Evolutionary conservation across 2,329 filamentous ascomycete species (phyloP).

Genomic region (Pyrenochaeta sp.): DNA sequence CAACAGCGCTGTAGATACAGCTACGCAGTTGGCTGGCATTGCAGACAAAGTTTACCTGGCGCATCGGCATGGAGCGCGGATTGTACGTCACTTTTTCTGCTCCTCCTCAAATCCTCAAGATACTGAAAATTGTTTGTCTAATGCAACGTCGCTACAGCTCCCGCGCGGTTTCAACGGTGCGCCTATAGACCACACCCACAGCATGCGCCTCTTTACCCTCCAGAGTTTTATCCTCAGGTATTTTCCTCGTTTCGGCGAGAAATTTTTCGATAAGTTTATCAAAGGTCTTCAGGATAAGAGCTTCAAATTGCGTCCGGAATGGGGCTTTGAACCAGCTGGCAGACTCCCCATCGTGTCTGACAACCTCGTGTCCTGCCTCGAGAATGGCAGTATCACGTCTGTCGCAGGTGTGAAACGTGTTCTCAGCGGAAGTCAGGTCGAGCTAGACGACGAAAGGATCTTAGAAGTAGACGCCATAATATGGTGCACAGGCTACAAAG

Average conservation of each 20-base stretch:
- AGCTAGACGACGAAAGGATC: conserved; percentile 39
- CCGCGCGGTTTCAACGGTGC: conserved; percentile 23
- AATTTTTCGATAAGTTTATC: conserved; percentile 26
- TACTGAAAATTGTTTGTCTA: background rate
- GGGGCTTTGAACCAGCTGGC: conserved; percentile 30
- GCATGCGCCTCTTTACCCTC: conserved; percentile 20
- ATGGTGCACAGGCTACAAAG: conserved; percentile 48
- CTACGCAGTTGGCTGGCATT: conserved; percentile 26
- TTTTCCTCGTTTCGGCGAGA: conserved; percentile 26
- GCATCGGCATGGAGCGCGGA: conserved; percentile 32
- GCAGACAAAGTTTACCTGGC: conserved; percentile 32
- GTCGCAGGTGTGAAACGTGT: conserved; percentile 25
- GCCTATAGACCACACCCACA: conserved; percentile 26
- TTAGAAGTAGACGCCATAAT: conserved; percentile 48
- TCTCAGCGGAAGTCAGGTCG: conserved; percentile 21
- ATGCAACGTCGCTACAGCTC: conserved; percentile 11
- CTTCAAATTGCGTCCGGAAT: conserved; percentile 33
- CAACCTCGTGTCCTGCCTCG: conserved; percentile 21
- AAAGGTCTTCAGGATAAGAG: conserved; percentile 28
- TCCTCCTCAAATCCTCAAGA: background rate
- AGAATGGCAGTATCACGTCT: conserved; percentile 26
- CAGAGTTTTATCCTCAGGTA: conserved; percentile 17
- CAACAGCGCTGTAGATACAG: conserved; percentile 37
- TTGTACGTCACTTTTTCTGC: conserved; percentile 11
- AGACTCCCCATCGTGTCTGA: conserved; percentile 32